These are phyloP conservation scores for Cryphonectria japonica DNA, from an alignment of 2,329 filamentous ascomycete genomes.

Conservation along the genomic window DNA sequence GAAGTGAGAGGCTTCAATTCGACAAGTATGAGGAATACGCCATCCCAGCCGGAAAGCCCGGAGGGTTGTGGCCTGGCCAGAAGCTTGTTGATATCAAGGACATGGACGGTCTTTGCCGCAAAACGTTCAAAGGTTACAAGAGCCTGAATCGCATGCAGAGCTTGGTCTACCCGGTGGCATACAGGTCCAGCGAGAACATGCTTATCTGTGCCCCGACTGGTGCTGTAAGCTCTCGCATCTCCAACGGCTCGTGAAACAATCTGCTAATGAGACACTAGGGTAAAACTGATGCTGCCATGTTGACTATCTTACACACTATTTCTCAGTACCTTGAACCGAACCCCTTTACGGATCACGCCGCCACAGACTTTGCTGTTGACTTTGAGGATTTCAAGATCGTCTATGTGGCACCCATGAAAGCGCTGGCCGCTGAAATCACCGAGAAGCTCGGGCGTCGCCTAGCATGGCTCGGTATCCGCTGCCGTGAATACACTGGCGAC, in stretches of 20 bases:
- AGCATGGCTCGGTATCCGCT: slow-evolving; percentile 90
- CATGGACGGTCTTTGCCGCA: slow-evolving; percentile 84
- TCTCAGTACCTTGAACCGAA: slow-evolving; percentile 82
- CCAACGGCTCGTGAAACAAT: background rate
- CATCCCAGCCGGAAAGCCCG: slow-evolving; percentile 82
- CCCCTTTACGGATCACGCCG: slow-evolving; percentile 73
- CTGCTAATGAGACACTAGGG: slow-evolving; percentile 51
- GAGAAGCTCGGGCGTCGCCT: slow-evolving; percentile 91
- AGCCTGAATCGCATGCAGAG: slow-evolving; percentile 97
- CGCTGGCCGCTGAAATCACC: slow-evolving; percentile 92
- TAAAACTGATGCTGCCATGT: slow-evolving; percentile 98
- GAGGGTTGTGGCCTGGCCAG: slow-evolving; percentile 71
- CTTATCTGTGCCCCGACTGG: slow-evolving; percentile 96
- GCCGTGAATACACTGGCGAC: slow-evolving; percentile 93
- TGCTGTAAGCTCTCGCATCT: slow-evolving; percentile 58
- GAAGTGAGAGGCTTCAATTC: slow-evolving; percentile 70
- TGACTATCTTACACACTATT: slow-evolving; percentile 90
- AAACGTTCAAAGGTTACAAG: slow-evolving; percentile 95
- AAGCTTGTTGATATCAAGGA: slow-evolving; percentile 78
- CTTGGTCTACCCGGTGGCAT: slow-evolving; percentile 91
- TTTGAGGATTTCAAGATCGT: slow-evolving; percentile 95
- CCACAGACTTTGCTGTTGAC: slow-evolving; percentile 80
- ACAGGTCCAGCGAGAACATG: slow-evolving; percentile 97
- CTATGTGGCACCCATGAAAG: slow-evolving; percentile 99
- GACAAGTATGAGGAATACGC: slow-evolving; percentile 87